phyloP scores from a whole-genome alignment of 1,284 basidiomycete species.

The Apiotrichum montevideense region DNA sequence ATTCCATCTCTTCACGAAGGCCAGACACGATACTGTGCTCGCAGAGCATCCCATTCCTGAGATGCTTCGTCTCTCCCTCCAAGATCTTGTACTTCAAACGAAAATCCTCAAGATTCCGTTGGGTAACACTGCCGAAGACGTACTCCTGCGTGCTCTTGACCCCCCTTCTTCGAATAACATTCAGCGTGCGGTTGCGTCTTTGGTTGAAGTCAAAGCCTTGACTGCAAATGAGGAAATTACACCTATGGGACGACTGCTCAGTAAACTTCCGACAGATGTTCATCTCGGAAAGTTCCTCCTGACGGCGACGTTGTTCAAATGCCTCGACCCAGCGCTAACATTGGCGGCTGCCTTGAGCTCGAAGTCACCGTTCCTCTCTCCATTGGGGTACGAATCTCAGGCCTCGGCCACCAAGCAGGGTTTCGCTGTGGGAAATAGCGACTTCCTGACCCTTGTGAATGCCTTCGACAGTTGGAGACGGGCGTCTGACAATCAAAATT shows the following conservation, averaged over 20 bases:
- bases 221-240: constrained; percentile 88
- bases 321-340: constrained; percentile 90
- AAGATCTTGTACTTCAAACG: constrained; percentile 89
- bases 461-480: constrained; percentile 84
- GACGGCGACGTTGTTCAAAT: constrained; percentile 76
- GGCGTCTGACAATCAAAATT: constrained; percentile 59
- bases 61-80: constrained; percentile 89
- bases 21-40: constrained; percentile 72
- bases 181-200: constrained; percentile 79
- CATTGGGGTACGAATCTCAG: constrained; percentile 80
- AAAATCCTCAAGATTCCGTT: constrained; percentile 93
- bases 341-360: constrained; percentile 90
- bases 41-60: constrained; percentile 90
- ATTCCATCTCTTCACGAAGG: constrained; percentile 92
- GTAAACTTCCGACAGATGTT: constrained; percentile 88
- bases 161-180: constrained; percentile 83
- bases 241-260: constrained; percentile 82
- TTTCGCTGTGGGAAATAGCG: constrained; percentile 84
- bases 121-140: constrained; percentile 82
- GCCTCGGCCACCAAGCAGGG: constrained; percentile 76
- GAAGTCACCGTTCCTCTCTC: constrained; percentile 86
- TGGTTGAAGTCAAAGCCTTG: constrained; percentile 81
- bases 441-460: constrained; percentile 89
- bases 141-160: constrained; percentile 79
- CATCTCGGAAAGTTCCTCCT: constrained; percentile 91